phyloP scores from a whole-genome alignment of 23 red algal species.

The Gracilaria domingensis region DNA sequence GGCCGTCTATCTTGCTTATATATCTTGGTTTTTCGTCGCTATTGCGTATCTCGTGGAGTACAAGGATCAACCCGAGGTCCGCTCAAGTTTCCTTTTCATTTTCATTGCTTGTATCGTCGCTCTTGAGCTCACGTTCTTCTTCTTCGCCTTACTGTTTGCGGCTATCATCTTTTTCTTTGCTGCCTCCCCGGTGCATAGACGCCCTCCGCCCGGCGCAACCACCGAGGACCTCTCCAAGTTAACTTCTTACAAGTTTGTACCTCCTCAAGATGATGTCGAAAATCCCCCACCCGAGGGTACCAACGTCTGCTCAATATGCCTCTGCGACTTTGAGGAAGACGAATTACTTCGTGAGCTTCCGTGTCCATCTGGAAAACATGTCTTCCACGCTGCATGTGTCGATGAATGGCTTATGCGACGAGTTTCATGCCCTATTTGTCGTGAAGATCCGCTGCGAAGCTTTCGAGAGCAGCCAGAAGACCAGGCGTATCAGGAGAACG shows the following conservation, averaged over 20 bases:
- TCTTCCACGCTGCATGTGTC: conserved; percentile 58
- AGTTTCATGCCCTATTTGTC: conserved; percentile 49
- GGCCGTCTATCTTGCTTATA: neutral
- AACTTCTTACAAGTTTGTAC: conserved; percentile 10
- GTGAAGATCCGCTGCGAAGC: conserved; percentile 27
- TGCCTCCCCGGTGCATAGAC: conserved; percentile 9
- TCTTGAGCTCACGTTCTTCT: conserved; percentile 37
- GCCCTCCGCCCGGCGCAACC: conserved; percentile 6
- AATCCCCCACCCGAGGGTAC: neutral
- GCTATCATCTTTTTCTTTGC: conserved; percentile 59
- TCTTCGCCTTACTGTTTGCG: conserved; percentile 1
- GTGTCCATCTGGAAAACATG: conserved; percentile 39
- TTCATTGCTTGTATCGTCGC: conserved; percentile 27
- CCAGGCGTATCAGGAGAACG: neutral
- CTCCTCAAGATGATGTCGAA: neutral
- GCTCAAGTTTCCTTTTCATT: conserved; percentile 7
- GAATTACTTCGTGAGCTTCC: conserved; percentile 55
- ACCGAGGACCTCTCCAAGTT: conserved; percentile 52
- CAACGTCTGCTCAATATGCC: conserved; percentile 35
- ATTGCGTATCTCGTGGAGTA: conserved; percentile 24
- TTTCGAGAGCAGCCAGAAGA: neutral
- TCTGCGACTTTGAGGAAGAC: conserved; percentile 46
- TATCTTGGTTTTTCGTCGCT: conserved; percentile 57
- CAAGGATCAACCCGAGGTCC: neutral
- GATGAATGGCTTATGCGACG: conserved; percentile 58